Evolutionary conservation across 768 basidiomycete species (phyloP), one percentile per base, ranked within the genome.

Genomic region (Grammothele lineata): DNA sequence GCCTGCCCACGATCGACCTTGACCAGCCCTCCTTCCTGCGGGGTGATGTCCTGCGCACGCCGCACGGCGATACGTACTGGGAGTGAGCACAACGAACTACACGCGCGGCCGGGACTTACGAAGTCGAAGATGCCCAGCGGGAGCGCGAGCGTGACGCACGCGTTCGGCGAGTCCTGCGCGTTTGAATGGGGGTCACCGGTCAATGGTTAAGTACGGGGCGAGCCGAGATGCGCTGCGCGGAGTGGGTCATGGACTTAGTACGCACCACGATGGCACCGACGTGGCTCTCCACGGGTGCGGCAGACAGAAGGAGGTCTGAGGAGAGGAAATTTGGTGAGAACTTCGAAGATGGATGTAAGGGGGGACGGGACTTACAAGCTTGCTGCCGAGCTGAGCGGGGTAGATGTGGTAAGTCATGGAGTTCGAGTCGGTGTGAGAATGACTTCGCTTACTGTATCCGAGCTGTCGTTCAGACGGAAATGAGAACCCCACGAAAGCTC

Each of bases 121-220:
- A 80, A 73, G 34, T 86, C 81, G 57, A 90, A 90, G 49, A 90
- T 90, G 3, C 78, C 85, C n/a, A 83, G 72, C 4, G 87, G 87
- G 3, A 90, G 70, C 0, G 75, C 85, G 18, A 90, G 65, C 0
- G 85, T 87, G 5, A 87, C 83, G 55, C 85, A 86, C 2, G 86
- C 85, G 54, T 88, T 88, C 2, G 86, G 85, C 4, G 83, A 84
- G 62, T 86, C 84, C 81, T 82, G 39, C 27, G 27, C 27, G 27
- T 7, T 7, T 30, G 8, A 14, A 30, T 7, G 14, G 27, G 27
- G 8, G 27, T 30, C 27, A 30, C 14, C n/a, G 27, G 14, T 30
- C 27, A 7, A 7, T 7, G 27, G 27, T 14, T 7, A 14, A 30
- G 27, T 14, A 30, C n/a, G 27, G 14, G 27, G 8, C 27, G 27